Evolutionary conservation across 805 yeast genomes (phyloP), one percentile per base, ranked within the genome.

Genomic region (Blastobotrys mokoenaii): DNA sequence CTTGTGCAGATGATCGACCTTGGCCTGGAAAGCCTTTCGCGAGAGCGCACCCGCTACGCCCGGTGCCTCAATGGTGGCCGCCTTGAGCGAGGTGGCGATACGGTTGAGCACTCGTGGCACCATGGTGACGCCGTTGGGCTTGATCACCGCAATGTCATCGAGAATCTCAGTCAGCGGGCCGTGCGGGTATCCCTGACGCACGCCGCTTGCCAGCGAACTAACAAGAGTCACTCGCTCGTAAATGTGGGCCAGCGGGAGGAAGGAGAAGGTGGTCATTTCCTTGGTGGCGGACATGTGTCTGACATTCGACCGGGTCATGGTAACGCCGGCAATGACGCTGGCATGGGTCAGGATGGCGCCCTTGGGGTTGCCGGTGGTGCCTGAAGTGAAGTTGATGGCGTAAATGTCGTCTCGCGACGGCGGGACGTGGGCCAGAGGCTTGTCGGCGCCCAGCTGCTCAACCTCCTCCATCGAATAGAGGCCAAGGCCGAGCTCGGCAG

Each of bases 321-420:
- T 51, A 36, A 76, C 72, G 5, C 69, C 73, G 2, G 83, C 71
- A 10, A 72, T 66, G 9, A 74, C 68, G 55, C 72, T 72, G 9
- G 65, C 63, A 41, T 82, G 86, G 7, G 74, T 66, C 37, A 76
- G 47, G 17, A 72, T 74, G 14, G 79, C 88, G 44, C 89, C 89
- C 62, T 82, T 82, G 40, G 89, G 89, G 14, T 72, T 62, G 14
- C 87, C 87, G 1, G 88, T 81, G 1, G 89, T 82, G 29, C 89
- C 89, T 0, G 85, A 79, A 2, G 89, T 82, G 59, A 81, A 82
- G 6, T 82, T 76, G 40, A 82, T 74, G 14, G 88, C 79, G 58
- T 76, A 78, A 15, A 73, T 40, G 18, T 74, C 71, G 12, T 74
- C 71, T 1, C 79, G 74, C 1, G 61, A 64, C 20, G 86, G 83